These are phyloP conservation scores for Suillus placidus DNA, from an alignment of 768 basidiomycete species.

Conservation along the genomic window DNA sequence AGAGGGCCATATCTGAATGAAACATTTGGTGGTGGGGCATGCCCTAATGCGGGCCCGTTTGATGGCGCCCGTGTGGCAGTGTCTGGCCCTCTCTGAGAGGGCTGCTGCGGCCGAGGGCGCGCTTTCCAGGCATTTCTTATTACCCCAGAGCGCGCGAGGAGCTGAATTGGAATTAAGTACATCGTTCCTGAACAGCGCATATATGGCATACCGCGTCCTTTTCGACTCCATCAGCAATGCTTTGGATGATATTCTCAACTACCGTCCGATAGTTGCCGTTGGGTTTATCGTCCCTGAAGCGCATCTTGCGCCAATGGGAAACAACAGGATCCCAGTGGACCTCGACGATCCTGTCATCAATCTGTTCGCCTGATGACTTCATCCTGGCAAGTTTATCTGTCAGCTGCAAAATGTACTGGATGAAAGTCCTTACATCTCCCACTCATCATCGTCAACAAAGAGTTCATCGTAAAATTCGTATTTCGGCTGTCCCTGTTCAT, in stretches of 20 bases:
- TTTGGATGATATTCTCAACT: slow-evolving; percentile 87
- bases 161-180: slow-evolving; percentile 44
- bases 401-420: background rate
- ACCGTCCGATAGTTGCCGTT: slow-evolving; percentile 86
- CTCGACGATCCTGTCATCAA: slow-evolving; percentile 93
- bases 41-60: slow-evolving; percentile 29
- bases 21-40: slow-evolving; percentile 21
- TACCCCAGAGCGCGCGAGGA: slow-evolving; percentile 61
- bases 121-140: slow-evolving; percentile 80
- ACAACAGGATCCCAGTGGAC: slow-evolving; percentile 82
- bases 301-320: slow-evolving; percentile 84
- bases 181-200: slow-evolving; percentile 12
- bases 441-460: slow-evolving; percentile 85
- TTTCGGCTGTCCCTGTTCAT: slow-evolving; percentile 49
- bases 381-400: slow-evolving; percentile 51
- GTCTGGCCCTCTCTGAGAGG: slow-evolving; percentile 14
- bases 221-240: slow-evolving; percentile 93
- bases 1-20: slow-evolving; percentile 62
- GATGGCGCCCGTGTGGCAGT: slow-evolving; percentile 3
- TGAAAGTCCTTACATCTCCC: slow-evolving; percentile 74
- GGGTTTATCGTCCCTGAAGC: slow-evolving; percentile 93
- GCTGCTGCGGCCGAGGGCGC: slow-evolving; percentile 46
- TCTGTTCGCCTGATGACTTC: slow-evolving; percentile 82
- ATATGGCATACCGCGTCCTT: slow-evolving; percentile 67
- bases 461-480: slow-evolving; percentile 89